Base-by-base conservation (phyloP, 2,329 filamentous ascomycete genomes). In the Tolypocladium ovalisporum region DNA sequence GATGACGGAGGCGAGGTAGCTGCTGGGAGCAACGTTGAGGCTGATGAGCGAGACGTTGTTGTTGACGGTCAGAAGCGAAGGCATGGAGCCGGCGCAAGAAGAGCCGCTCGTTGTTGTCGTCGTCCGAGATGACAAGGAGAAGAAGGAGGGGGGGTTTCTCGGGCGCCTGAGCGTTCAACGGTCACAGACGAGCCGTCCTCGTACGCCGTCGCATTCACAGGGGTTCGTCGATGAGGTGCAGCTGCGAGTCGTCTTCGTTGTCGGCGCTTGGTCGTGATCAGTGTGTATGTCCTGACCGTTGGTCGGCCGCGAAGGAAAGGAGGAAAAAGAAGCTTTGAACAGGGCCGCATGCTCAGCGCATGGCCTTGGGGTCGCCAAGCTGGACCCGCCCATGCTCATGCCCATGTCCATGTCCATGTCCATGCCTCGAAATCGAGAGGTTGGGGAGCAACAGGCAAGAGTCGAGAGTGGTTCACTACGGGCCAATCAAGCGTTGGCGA, bases 41-140 rank as follows among this genome's bases (percentile, higher is more conserved):
- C 77, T 84, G 67, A 85, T 67, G 63, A 85, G 76, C 58, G 80
- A 81, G 67, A 84, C 76, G 76, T 83, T 79, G 70, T 81, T 84
- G 71, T 83, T 81, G 62, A 84, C 77, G 56, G 80, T 80, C 63
- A 85, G 71, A 68, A 84, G 73, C 59, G 81, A 81, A 74, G 77
- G 78, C 81, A 84, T 83, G 67, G 71, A 71, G 69, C 62, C 63
- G 62, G 62, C 54, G 40, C 15, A 42, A 36, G 12, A 4, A 47
- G 55, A 57, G 57, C 36, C 19, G 42, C 44, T 39, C 52, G 55
- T 42, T 19, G 55, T 35, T 24, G 49, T 53, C 49, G 35, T 40
- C 55, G 52, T n/a, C n/a, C n/a, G n/a, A n/a, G n/a, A n/a, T n/a
- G n/a, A n/a, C n/a, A 47, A 22, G 13, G 42, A 47, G 8, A 15